Conservation (phyloP, 257 asterid species). For the Asclepias syriaca region DNA sequence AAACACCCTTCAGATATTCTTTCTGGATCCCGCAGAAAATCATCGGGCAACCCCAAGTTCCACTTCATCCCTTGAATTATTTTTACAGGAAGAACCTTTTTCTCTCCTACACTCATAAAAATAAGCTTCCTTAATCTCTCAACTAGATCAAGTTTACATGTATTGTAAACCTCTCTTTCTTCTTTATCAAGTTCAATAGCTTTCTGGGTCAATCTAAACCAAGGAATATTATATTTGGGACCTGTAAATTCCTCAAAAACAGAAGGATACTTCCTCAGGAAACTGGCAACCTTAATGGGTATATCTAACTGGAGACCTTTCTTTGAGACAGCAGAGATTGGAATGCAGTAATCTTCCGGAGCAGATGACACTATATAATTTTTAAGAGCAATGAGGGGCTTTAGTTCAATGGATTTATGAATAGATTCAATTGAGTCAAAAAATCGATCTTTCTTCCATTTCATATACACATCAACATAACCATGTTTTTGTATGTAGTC, state of each 20-base stretch:
- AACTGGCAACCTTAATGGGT: not conserved
- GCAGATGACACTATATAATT: not conserved
- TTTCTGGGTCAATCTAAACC: not conserved
- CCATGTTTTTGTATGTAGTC: not conserved
- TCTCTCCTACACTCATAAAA: not conserved
- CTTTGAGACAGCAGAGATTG: not conserved
- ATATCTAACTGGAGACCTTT: not conserved
- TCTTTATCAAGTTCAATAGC: not conserved
- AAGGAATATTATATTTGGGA: not conserved
- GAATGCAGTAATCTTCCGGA: not conserved
- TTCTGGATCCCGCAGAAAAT: not conserved
- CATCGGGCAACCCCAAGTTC: not conserved
- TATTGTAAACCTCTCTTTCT: not conserved
- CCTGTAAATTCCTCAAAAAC: not conserved
- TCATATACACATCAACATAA: not conserved
- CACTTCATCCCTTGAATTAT: not conserved
- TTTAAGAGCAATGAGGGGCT: not conserved
- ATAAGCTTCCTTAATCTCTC: not conserved
- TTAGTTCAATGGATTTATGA: not conserved
- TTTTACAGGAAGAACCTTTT: not conserved
- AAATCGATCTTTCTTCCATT: not conserved
- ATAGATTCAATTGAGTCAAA: not conserved
- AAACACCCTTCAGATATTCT: not conserved
- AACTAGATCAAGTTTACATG: not conserved
- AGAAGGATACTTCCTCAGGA: not conserved